Percentiles rank a stretch among this genome's conserved stretches.
Conservation (phyloP, 2,329 filamentous ascomycete genomes). For the Fusarium sp. region DNA sequence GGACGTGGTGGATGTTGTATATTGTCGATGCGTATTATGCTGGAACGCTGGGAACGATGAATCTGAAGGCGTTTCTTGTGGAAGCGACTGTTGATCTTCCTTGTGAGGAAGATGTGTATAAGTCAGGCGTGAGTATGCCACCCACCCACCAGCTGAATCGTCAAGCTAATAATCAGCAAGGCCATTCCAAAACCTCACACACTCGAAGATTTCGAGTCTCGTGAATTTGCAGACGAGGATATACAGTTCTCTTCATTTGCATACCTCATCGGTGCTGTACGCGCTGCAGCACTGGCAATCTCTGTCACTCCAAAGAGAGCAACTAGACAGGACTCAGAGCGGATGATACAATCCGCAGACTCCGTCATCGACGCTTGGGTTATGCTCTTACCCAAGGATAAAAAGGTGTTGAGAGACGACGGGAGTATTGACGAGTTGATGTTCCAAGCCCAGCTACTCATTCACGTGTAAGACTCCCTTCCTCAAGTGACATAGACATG, state of each 20-base stretch:
- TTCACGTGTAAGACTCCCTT: slow-evolving; percentile 42
- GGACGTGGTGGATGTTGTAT: slow-evolving; percentile 79
- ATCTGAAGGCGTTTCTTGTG: slow-evolving; percentile 52
- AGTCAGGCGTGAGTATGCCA: slow-evolving; percentile 49
- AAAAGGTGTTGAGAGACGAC: slow-evolving; percentile 4
- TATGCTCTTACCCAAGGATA: slow-evolving; percentile 4
- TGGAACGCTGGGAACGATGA: slow-evolving; percentile 45
- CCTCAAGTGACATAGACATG: no score
- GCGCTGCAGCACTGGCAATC: slow-evolving; percentile 22
- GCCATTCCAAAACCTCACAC: no score
- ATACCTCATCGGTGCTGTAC: slow-evolving; percentile 27
- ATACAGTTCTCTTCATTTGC: slow-evolving; percentile 26
- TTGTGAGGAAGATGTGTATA: slow-evolving; percentile 70
- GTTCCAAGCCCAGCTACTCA: slow-evolving; percentile 31
- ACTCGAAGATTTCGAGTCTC: slow-evolving; percentile 24
- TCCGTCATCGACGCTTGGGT: slow-evolving; percentile 31
- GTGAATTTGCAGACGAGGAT: slow-evolving; percentile 21
- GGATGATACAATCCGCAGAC: slow-evolving; percentile 29
- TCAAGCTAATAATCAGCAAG: no score
- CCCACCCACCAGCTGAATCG: no score
- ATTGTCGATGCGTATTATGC: slow-evolving; percentile 65
- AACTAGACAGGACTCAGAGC: slow-evolving; percentile 14
- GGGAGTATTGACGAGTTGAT: slow-evolving; percentile 33
- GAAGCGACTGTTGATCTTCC: slow-evolving; percentile 68
- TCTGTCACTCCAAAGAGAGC: slow-evolving; percentile 11